Evolutionary conservation across 495 filamentous ascomycete species (phyloP).

Genomic region (Aspergillus ostianus): DNA sequence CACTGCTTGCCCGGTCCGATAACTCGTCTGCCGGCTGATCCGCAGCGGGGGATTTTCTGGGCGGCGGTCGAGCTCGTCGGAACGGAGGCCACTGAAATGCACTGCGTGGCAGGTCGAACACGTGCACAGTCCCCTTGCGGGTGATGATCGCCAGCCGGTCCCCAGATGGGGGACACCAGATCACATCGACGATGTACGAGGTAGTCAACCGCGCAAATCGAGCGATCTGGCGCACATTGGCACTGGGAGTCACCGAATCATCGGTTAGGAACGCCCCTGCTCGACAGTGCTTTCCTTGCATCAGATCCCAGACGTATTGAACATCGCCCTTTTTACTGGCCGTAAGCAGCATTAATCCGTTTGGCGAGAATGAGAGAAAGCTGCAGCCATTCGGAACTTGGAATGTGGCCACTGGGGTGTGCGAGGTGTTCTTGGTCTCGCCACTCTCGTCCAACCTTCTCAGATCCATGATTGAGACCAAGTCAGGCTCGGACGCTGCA

Average conservation of each 20-base stretch:
- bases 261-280: slow-evolving; percentile 41
- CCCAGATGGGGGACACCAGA: slow-evolving; percentile 78
- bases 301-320: slow-evolving; percentile 89
- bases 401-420: slow-evolving; percentile 75
- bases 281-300: slow-evolving; percentile 56
- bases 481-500: slow-evolving; percentile 62
- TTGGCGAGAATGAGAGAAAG: slow-evolving; percentile 84
- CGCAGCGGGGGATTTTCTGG: slow-evolving; percentile 32
- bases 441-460: slow-evolving; percentile 55
- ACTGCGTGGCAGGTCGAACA: slow-evolving; percentile 78
- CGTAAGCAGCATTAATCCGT: slow-evolving; percentile 78
- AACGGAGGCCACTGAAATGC: slow-evolving; percentile 89
- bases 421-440: slow-evolving; percentile 37
- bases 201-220: slow-evolving; percentile 87
- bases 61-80: slow-evolving; percentile 55
- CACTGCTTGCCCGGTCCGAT: slow-evolving; percentile 50
- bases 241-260: slow-evolving; percentile 27
- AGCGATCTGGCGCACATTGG: slow-evolving; percentile 75
- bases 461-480: slow-evolving; percentile 84
- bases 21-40: slow-evolving; percentile 39
- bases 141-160: slow-evolving; percentile 84
- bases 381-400: slow-evolving; percentile 81
- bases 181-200: slow-evolving; percentile 83
- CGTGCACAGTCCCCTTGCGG: slow-evolving; percentile 88
- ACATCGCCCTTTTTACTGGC: slow-evolving; percentile 91